phyloP scores from a whole-genome alignment of 2,329 filamentous ascomycete genomes.

The Rutstroemia sydowiana region DNA sequence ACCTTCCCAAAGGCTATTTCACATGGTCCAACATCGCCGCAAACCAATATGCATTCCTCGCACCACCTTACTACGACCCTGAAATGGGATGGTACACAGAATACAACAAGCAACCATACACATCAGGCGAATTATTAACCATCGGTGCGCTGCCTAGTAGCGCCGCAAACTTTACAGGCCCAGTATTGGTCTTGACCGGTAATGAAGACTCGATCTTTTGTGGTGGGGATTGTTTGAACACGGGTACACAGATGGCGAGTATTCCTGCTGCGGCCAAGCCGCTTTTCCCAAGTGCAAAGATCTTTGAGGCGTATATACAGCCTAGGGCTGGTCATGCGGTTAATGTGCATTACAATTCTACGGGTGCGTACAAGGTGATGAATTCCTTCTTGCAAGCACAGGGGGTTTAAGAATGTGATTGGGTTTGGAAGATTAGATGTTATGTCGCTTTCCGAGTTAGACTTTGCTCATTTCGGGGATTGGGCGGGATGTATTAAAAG shows the following conservation, averaged over 20 bases:
- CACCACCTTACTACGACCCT: conserved; percentile 1
- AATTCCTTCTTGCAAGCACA: conserved; percentile 2
- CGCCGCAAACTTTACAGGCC: background rate
- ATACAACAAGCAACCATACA: background rate
- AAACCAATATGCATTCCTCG: conserved; percentile 4
- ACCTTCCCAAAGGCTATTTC: conserved; percentile 1
- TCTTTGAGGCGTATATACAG: background rate
- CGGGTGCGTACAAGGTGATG: conserved; percentile 5
- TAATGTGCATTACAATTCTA: conserved; percentile 2
- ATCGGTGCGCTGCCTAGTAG: background rate
- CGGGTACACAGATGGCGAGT: background rate
- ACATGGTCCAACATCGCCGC: conserved; percentile 3
- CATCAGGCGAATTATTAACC: background rate
- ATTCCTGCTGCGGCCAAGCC: background rate
- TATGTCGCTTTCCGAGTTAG: too few relatives aligned
- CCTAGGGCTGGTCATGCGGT: background rate
- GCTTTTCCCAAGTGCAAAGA: background rate
- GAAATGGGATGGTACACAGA: background rate
- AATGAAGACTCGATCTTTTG: conserved; percentile 4
- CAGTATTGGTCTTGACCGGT: background rate
- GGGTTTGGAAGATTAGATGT: background rate
- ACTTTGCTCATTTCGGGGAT: too few relatives aligned
- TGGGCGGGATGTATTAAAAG: too few relatives aligned
- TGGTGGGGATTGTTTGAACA: background rate
- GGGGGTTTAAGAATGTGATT: background rate